These are phyloP conservation scores for Colletotrichum melonis DNA, from an alignment of 2,329 filamentous ascomycete species.

Conservation along the genomic window DNA sequence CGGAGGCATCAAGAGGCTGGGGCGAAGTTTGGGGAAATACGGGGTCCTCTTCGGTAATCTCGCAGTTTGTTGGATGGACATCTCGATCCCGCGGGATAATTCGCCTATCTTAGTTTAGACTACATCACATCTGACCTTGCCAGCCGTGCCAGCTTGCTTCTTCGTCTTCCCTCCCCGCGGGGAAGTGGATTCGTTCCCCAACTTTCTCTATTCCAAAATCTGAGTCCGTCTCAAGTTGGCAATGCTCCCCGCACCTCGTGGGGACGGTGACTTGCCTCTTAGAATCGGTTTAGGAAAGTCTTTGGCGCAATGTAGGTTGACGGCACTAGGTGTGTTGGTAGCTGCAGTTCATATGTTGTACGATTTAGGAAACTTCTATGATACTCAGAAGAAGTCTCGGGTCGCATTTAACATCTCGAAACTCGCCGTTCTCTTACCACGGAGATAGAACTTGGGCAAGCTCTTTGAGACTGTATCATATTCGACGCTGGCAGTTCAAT, in stretches of 20 bases:
- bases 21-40: constrained; percentile 3
- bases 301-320: neutral
- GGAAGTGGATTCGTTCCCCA: constrained; percentile 31
- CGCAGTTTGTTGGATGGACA: neutral
- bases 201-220: neutral
- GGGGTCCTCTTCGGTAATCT: neutral
- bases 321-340: neutral
- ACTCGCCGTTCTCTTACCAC: neutral
- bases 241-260: neutral
- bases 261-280: constrained; percentile 2
- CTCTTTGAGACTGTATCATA: neutral
- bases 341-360: neutral
- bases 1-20: constrained; percentile 8
- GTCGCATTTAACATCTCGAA: constrained; percentile 12
- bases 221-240: neutral
- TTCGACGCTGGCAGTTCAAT: too few species aligned
- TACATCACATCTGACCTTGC: too few species aligned
- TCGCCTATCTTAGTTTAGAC: constrained; percentile 21
- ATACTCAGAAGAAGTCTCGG: neutral
- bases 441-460: neutral
- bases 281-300: neutral
- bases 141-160: neutral
- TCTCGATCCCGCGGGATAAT: constrained; percentile 24
- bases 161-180: constrained; percentile 15
- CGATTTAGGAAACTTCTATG: constrained; percentile 1